Evolutionary conservation across 306 rosid species (phyloP), one percentile per base, ranked within the genome.

Genomic region (Vachellia collinsii): DNA sequence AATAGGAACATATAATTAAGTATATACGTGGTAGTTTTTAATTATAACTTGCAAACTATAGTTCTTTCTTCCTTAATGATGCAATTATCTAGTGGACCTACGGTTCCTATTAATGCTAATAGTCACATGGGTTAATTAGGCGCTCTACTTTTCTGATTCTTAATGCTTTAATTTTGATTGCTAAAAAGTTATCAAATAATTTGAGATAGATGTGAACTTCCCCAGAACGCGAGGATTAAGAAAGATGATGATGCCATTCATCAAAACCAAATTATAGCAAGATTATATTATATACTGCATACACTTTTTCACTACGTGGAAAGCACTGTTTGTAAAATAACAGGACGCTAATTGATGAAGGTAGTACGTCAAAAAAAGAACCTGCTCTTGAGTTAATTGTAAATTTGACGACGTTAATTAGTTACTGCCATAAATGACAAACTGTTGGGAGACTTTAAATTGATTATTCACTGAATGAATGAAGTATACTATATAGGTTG

Each of bases 191-290:
- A n/a, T 43, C 4, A 56, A 39, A 39, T 36, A 19, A 73, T 23
- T 23, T 11, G 41, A 62, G 41, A 12, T 20, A 62, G 41, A 29
- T 20, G n/a, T 73, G 19, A 51, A 11, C 7, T 5, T 70, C 13
- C 29, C 54, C 29, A 69, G n/a, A 46, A 42, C 37, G 11, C 11
- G 6, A 69, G 17, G 51, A 68, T 42, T 39, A 9, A 67, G 36
- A n/a, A n/a, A 39, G 34, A 41, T n/a, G 16, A 67, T n/a, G 16
- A 67, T 41, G 23, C 10, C 50, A 41, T 41, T 50, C 72, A n/a
- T 67, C 37, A 5, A 38, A 38, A 39, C 72, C 48, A 19, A 67
- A 67, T 67, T n/a, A 67, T 67, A 19, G 72, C 50, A 38, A 66
- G 47, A 41, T n/a, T 29, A 29, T 29, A 29, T 29, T 29, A 29